Conservation (phyloP, 2,329 filamentous ascomycete species). For the Stemphylium vesicarium region DNA sequence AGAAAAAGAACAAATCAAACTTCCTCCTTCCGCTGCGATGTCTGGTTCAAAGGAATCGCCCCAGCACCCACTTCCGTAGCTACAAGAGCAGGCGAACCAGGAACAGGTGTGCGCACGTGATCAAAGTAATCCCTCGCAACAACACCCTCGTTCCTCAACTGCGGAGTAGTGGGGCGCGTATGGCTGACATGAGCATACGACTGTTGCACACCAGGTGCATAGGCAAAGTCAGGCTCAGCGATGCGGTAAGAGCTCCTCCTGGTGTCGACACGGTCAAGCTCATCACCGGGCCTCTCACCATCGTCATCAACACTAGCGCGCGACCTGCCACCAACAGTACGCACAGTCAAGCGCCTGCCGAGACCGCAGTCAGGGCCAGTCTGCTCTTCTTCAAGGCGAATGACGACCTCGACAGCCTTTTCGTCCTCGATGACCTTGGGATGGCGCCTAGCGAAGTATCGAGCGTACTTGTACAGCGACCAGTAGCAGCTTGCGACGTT, state of each 20-base stretch:
- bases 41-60: not conserved
- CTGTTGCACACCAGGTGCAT: not conserved
- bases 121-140: constrained; percentile 6
- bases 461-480: constrained; percentile 54
- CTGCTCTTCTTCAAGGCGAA: constrained; percentile 32
- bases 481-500: constrained; percentile 50
- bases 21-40: not conserved
- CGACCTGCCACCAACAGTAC: constrained; percentile 15
- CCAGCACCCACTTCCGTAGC: not conserved
- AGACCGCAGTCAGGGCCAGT: constrained; percentile 16
- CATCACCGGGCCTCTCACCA: not conserved
- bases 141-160: constrained; percentile 7
- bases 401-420: constrained; percentile 45
- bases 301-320: not conserved
- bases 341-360: constrained; percentile 31
- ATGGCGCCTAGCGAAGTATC: constrained; percentile 56
- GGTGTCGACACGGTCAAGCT: not conserved
- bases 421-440: constrained; percentile 58
- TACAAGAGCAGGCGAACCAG: too few relatives aligned
- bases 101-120: too few relatives aligned
- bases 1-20: not conserved
- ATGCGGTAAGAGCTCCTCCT: not conserved
- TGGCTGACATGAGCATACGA: not conserved
- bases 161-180: not conserved
- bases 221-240: not conserved